phyloP scores from a whole-genome alignment of 129 eudicot genomes.

The Apium graveolens region DNA sequence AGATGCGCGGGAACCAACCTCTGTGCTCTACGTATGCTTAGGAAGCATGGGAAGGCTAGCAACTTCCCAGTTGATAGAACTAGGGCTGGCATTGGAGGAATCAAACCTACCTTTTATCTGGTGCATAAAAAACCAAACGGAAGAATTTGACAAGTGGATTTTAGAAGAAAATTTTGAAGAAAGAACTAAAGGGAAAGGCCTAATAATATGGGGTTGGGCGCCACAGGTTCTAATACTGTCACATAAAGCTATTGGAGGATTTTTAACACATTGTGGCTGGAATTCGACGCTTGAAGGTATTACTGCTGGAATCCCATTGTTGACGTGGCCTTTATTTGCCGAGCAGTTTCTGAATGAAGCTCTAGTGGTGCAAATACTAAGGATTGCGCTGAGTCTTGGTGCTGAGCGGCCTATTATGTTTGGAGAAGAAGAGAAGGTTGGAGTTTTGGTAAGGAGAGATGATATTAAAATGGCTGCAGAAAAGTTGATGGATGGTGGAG shows the following conservation, averaged over 20 bases:
- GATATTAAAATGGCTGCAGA: conserved; percentile 26
- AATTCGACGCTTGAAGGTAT: conserved; percentile 51
- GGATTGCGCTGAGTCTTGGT: conserved; percentile 38
- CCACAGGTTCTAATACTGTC: conserved; percentile 56
- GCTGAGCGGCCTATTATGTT: conserved; percentile 16
- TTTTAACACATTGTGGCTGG: conserved; percentile 71
- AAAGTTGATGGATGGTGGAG: conserved; percentile 28
- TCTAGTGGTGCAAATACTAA: conserved; percentile 30
- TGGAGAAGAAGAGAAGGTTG: conserved; percentile 33
- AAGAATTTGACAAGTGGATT: conserved; percentile 27
- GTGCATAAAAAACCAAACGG: conserved; percentile 23
- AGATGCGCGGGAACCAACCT: conserved; percentile 19
- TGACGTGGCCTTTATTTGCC: conserved; percentile 54
- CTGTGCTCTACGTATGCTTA: conserved; percentile 43
- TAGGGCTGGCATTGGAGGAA: conserved; percentile 43
- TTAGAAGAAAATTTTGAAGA: conserved; percentile 34
- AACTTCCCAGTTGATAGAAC: conserved; percentile 37
- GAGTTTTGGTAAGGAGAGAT: conserved; percentile 23
- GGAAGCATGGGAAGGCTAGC: conserved; percentile 42
- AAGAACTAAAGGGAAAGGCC: conserved; percentile 33
- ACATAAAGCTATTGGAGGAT: conserved; percentile 42
- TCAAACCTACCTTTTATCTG: conserved; percentile 44
- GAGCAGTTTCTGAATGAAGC: conserved; percentile 54
- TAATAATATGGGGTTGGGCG: conserved; percentile 55
- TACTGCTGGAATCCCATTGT: conserved; percentile 40